Evolutionary conservation across 306 rosid species (phyloP), one percentile per base, ranked within the genome.

Genomic region (Cucurbita maxima): DNA sequence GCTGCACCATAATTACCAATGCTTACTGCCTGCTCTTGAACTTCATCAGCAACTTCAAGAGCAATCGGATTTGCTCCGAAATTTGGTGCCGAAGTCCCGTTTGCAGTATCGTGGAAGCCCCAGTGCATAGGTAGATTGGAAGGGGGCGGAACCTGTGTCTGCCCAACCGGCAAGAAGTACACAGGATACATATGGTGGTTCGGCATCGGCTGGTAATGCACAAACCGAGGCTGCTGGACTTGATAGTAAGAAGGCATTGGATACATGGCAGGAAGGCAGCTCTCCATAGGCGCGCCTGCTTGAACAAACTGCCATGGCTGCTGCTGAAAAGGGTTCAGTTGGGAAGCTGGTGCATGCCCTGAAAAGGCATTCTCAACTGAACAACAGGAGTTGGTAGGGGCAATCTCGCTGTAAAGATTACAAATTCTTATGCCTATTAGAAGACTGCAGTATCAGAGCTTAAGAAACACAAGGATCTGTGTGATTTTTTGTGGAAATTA

Each of bases 101-200:
- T 74, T n/a, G 63, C 55, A 55, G 77, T 50, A 53, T 80, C 59
- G 18, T 43, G 57, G 10, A 73, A 55, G 25, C 83, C 78, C 57
- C 62, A 50, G 11, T 81, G 82, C 75, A 47, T 1, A 0, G 85
- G 84, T 5, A 81, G 58, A 73, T 38, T 66, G 81, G 76, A 68
- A 41, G 80, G 75, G 58, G 52, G 3, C 13, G 71, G 14, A 63
- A 60, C 16, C 52, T 83, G 81, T 30, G 81, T 61, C 52, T 79
- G 82, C 47, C 79, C 83, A 76, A 74, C 71, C 36, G 88, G 87
- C 73, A 79, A 58, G 20, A 76, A 69, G 84, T 81, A 84, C 36
- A 79, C 40, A 0, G 89, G 85, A 74, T 41, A 58, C 0, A 79
- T 47, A 36, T 76, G 84, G 77, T 73, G 84, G 77, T 73, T 81